phyloP scores from a whole-genome alignment of 192 early-diverging fungal genomes.

The Chytriomyces confervae region DNA sequence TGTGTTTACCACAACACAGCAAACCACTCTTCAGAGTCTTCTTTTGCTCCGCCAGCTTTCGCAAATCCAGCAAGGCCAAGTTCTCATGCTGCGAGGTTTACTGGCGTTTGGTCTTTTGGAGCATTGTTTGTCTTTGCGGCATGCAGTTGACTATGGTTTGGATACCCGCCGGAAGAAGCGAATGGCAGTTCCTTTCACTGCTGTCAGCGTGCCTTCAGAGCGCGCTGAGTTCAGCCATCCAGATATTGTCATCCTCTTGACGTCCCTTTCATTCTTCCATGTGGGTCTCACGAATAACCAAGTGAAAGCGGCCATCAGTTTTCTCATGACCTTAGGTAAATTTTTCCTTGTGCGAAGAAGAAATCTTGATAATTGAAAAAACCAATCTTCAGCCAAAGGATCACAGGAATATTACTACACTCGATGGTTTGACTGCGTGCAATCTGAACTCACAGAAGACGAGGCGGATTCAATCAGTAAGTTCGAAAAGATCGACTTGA shows the following conservation, averaged over 20 bases:
- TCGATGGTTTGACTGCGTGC: neutral
- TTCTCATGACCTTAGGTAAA: neutral
- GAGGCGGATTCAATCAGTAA: conserved; percentile 3
- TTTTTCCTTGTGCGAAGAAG: neutral
- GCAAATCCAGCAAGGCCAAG: neutral
- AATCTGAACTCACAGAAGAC: neutral
- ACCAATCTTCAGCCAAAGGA: neutral
- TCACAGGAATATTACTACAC: conserved; percentile 20
- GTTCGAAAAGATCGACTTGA: conserved; percentile 25
- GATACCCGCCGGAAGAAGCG: conserved; percentile 3
- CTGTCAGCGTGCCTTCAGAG: conserved; percentile 26
- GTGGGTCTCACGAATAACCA: conserved; percentile 20
- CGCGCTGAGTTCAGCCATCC: conserved; percentile 33
- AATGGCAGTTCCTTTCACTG: conserved; percentile 34
- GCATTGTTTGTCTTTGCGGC: conserved; percentile 22
- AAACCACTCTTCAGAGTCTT: too few relatives aligned
- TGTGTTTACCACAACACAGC: too few relatives aligned
- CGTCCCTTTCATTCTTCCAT: conserved; percentile 29
- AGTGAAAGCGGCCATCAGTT: neutral
- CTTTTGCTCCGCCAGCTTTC: neutral
- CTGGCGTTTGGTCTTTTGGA: conserved; percentile 30
- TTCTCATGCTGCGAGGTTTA: conserved; percentile 30
- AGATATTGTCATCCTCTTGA: conserved; percentile 20
- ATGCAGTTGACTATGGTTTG: conserved; percentile 31
- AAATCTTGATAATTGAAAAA: neutral